These are phyloP conservation scores for Leccinum olivaceoglutinosum DNA, from an alignment of 1,284 basidiomycete genomes.

Conservation along the genomic window DNA sequence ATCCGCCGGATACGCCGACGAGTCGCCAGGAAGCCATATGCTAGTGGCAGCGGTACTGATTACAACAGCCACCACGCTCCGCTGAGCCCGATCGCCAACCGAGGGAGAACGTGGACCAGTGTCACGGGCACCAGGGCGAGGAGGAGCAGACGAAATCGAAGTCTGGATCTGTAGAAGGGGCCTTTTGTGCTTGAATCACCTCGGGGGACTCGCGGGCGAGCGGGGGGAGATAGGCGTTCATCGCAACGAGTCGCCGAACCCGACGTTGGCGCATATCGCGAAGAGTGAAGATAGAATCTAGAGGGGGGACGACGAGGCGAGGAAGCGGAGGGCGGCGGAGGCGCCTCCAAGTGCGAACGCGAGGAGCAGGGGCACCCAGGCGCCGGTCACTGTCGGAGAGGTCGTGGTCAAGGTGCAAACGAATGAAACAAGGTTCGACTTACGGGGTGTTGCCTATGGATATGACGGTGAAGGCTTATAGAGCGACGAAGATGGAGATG, in stretches of 20 bases:
- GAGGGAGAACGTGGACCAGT: conserved; percentile 41
- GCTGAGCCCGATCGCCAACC: no score
- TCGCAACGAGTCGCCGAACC: conserved; percentile 77
- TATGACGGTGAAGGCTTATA: conserved; percentile 89
- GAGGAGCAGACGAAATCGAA: conserved; percentile 42
- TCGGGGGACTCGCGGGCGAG: conserved; percentile 45
- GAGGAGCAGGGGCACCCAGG: conserved; percentile 75
- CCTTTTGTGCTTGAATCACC: conserved; percentile 43
- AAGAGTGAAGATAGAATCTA: conserved; percentile 63
- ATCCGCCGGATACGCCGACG: not conserved
- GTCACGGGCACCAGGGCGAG: conserved; percentile 72
- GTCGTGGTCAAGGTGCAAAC: not conserved
- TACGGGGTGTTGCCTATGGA: conserved; percentile 82
- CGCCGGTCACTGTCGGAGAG: conserved; percentile 29
- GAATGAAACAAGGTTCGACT: not conserved
- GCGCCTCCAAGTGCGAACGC: conserved; percentile 72
- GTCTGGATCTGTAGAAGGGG: conserved; percentile 15
- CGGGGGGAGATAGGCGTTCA: conserved; percentile 47
- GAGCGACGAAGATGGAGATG: conserved; percentile 77
- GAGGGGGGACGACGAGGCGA: conserved; percentile 64
- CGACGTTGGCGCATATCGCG: conserved; percentile 71
- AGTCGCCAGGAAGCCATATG: conserved; percentile 54
- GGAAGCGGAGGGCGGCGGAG: conserved; percentile 45
- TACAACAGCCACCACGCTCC: conserved; percentile 85
- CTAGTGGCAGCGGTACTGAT: conserved; percentile 62